Evolutionary conservation across 192 early-diverging fungal genomes (phyloP).

Genomic region (Dimargaris cristalligena): DNA sequence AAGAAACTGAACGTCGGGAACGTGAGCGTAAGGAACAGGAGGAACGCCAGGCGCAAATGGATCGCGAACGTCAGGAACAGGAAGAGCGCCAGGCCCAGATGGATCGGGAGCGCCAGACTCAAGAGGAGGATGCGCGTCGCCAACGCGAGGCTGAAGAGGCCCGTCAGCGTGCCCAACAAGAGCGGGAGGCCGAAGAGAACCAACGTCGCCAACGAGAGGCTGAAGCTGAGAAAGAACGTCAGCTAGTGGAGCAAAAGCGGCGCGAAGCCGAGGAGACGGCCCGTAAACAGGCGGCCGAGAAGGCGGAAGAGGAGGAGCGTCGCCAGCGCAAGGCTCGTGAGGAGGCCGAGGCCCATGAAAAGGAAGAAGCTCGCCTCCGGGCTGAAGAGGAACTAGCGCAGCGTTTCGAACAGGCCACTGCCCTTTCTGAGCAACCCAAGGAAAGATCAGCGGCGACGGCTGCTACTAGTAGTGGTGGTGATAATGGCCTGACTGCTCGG

Average conservation of each 20-base stretch:
- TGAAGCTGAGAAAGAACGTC: constrained; percentile 10
- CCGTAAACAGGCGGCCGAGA: constrained; percentile 14
- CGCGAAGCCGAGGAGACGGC: constrained; percentile 16
- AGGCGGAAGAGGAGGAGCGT: constrained; percentile 19
- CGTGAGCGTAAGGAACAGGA: constrained; percentile 17
- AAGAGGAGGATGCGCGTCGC: constrained; percentile 13
- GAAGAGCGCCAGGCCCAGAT: constrained; percentile 13
- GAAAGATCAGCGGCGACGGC: constrained; percentile 9
- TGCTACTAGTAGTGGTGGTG: constrained; percentile 13
- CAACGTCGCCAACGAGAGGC: constrained; percentile 10
- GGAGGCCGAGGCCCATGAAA: constrained; percentile 6
- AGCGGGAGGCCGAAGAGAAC: constrained; percentile 20
- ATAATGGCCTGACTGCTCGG: constrained; percentile 30
- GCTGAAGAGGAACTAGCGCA: background rate
- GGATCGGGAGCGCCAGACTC: constrained; percentile 14
- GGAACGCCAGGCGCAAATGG: constrained; percentile 13
- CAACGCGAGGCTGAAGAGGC: constrained; percentile 19
- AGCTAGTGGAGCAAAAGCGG: constrained; percentile 15
- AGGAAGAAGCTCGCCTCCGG: background rate
- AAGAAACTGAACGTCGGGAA: constrained; percentile 18
- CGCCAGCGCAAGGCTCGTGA: constrained; percentile 16
- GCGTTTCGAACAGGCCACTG: background rate
- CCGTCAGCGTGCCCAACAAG: constrained; percentile 15
- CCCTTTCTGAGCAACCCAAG: background rate
- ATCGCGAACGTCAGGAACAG: constrained; percentile 15